These are phyloP conservation scores for Microdochium trichocladiopsis DNA, from an alignment of 2,329 filamentous ascomycete genomes.

Conservation along the genomic window DNA sequence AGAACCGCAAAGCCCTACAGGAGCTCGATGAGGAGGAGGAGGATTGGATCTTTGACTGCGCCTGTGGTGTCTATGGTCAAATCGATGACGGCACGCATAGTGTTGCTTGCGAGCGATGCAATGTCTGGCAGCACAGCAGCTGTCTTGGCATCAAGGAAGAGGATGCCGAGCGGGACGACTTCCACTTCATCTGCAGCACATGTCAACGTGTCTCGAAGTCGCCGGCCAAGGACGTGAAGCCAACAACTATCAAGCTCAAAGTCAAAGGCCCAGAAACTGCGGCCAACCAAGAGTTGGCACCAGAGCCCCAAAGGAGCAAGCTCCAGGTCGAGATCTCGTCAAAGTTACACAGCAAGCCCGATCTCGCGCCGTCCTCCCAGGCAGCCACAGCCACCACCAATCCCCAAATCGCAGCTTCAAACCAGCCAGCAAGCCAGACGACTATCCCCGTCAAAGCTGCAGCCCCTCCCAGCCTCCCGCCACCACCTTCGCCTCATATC, in stretches of 20 bases:
- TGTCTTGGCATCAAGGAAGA: slow-evolving; percentile 75
- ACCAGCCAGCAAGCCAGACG: slow-evolving; percentile 8
- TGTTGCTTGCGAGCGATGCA: slow-evolving; percentile 88
- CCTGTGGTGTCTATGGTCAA: slow-evolving; percentile 83
- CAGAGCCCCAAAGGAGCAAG: slow-evolving; percentile 4
- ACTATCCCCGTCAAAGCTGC: slow-evolving; percentile 18
- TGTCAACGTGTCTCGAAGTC: slow-evolving; percentile 57
- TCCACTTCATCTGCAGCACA: slow-evolving; percentile 75
- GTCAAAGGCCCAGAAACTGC: slow-evolving; percentile 24
- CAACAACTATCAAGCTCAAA: slow-evolving; percentile 47
- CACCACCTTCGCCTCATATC: slow-evolving; percentile 15
- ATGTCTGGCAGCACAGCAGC: slow-evolving; percentile 93
- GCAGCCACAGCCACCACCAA: slow-evolving; percentile 2
- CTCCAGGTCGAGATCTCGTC: slow-evolving; percentile 11
- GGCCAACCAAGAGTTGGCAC: slow-evolving; percentile 7
- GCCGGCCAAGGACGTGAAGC: slow-evolving; percentile 50
- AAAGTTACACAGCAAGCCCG: slow-evolving; percentile 6
- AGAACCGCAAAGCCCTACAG: slow-evolving; percentile 67
- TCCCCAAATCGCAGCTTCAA: slow-evolving; percentile 10
- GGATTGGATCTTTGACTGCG: slow-evolving; percentile 91
- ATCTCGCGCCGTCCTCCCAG: slow-evolving; percentile 5
- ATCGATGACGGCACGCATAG: slow-evolving; percentile 94
- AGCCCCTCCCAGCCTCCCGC: slow-evolving; percentile 15
- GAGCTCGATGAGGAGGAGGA: slow-evolving; percentile 65
- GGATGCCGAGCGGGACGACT: slow-evolving; percentile 78